Evolutionary conservation across 306 rosid genomes (phyloP).

Genomic region (cucumber (Cucumis sativus)): Cucumber_9930_V3 NC_026657.2:32155501-32156000

Average conservation of each 20-base stretch:
- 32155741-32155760: not conserved
- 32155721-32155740: no score
- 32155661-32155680: no score
- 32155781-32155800: not conserved
- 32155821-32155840: not conserved
- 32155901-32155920: not conserved
- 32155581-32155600: no score
- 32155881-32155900: not conserved
- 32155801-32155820: not conserved
- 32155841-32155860: not conserved
- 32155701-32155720: no score
- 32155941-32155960: not conserved
- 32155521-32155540: not conserved
- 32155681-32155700: no score
- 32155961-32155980: not conserved
- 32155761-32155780: not conserved
- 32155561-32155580: no score
- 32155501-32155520: no score
- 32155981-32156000: not conserved
- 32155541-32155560: no score
- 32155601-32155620: no score
- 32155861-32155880: not conserved
- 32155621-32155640: no score
- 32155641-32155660: no score
- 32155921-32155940: not conserved